Base-by-base conservation (phyloP, 306 rosid species). In the Acacia confusa region DNA sequence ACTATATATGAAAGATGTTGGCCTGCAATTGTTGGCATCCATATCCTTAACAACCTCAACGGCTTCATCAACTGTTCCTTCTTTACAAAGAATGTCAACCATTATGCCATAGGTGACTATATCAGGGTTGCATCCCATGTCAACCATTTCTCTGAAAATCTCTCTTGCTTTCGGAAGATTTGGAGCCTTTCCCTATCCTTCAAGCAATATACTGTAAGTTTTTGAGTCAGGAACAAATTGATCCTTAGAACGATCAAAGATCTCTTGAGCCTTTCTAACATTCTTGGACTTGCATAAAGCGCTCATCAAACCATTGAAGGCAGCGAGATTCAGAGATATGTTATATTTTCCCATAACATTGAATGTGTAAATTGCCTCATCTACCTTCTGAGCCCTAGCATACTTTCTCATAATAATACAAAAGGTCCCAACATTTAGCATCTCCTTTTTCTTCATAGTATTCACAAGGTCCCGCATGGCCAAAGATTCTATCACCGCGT, bases 31-130 rank as follows among this genome's bases (percentile, higher is more conserved):
- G 58, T 74, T 76, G 52, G 71, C 83, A 67, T 85, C 92, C 97
- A 95, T 93, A n/a, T 85, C 88, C 87, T 87, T 86, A 28, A 89
- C 94, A 82, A 91, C 85, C 74, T 79, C 91, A 82, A 93, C 74
- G 10, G 95, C 95, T 73, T 95, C 99, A 43, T 95, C 97, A 66
- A 88, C 93, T 82, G 97, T 85, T 53, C 99, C 88, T n/a, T n/a
- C 95, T 77, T 93, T 93, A 83, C 98, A 93, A 53, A 93, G 97
- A 86, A 93, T 78, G 77, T 93, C 97, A 78, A 91, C 94, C 95
- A 93, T 84, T 41, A 90, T 89, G 52, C 98, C 94, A 75, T 91
- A 90, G n/a, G 97, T 92, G 53, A 95, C 98, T 76, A 88, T 78
- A 74, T 95, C 99, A 19, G 91, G 97, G 66, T 75, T 52, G n/a